Evolutionary conservation across 768 basidiomycete genomes (phyloP), one percentile per base, ranked within the genome.

Genomic region (Podaxis mareebaensis): DNA sequence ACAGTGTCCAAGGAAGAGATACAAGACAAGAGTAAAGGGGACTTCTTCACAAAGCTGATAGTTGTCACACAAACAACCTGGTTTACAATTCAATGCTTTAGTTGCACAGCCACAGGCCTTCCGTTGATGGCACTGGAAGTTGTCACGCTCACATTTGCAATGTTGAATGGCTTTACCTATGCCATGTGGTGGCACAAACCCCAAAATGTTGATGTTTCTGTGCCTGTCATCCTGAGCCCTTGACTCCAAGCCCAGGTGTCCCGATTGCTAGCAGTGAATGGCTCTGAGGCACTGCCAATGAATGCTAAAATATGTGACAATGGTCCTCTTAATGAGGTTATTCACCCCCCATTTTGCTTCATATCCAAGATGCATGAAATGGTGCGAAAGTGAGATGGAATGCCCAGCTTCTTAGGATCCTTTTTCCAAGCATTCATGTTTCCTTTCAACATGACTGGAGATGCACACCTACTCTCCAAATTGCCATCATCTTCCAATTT

Each of bases 121-220:
- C 67, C 70, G 0, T 53, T 78, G 2, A 74, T 71, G 2, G 70
- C 75, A 33, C 69, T 79, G 3, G 76, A 79, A 67, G 38, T 78
- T 7, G 39, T 67, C 7, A 76, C 77, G 0, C 54, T 77, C 15
- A 74, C 75, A 8, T 71, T 73, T 60, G 72, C 70, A 1, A 59
- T 65, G 3, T 61, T 76, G 22, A 74, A 75, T 33, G 58, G 67
- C 15, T 28, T 72, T 36, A 69, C 69, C 4, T 77, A 74, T 53
- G 52, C 61, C 7, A 61, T 74, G 24, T 79, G 77, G 76, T 74
- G 72, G 76, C 52, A 71, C 46, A 78, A 78, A 60, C 77, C 77
- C 0, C 64, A 72, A 1, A 59, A 58, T 26, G 59, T 67, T 12
- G 44, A 56, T 40, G 42, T 53, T n/a, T 53, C 48, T 20, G 56